Percentiles rank a stretch among this genome's conserved stretches.
Evolutionary conservation across 164 flowering plant genomes (phyloP).

Genomic region (Malania oleifera): DNA sequence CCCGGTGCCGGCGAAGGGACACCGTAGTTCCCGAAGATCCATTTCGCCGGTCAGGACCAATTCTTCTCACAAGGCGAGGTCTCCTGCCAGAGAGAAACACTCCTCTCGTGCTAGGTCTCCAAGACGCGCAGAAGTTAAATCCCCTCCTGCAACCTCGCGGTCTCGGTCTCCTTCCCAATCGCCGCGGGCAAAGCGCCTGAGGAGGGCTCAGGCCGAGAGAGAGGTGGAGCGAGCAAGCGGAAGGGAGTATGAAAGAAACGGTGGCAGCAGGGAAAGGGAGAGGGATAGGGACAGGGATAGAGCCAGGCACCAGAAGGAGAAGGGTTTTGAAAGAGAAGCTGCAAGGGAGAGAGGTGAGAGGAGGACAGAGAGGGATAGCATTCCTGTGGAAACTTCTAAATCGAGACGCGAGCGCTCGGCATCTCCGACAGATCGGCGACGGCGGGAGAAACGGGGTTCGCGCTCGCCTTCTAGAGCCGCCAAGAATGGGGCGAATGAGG

Average conservation of each 20-base stretch:
- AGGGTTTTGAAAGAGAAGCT: constrained; percentile 26
- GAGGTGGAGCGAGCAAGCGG: constrained; percentile 25
- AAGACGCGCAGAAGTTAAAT: constrained; percentile 10
- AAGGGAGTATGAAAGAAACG: constrained; percentile 24
- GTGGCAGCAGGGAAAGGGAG: too few species aligned
- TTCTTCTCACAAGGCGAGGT: constrained; percentile 9
- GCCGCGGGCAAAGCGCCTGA: constrained; percentile 44
- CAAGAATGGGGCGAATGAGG: constrained; percentile 40
- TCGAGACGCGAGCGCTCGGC: constrained; percentile 38
- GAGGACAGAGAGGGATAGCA: constrained; percentile 39
- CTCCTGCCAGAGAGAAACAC: constrained; percentile 14
- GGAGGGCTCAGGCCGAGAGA: constrained; percentile 38
- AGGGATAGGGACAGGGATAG: constrained; percentile 26
- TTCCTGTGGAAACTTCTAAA: constrained; percentile 34
- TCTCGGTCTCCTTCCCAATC: constrained; percentile 54
- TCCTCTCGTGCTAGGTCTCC: constrained; percentile 23
- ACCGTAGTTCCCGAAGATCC: constrained; percentile 32
- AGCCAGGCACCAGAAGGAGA: constrained; percentile 28
- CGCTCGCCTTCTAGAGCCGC: constrained; percentile 45
- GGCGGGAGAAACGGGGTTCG: constrained; percentile 35
- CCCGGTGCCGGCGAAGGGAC: constrained; percentile 33
- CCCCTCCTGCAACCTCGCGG: too few species aligned
- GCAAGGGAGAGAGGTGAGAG: constrained; percentile 32
- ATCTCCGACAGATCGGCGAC: constrained; percentile 48
- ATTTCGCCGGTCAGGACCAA: constrained; percentile 33